Evolutionary conservation across 345 rosid species (phyloP), one percentile per base, ranked within the genome.

Genomic region (Lumnitzera littorea): DNA sequence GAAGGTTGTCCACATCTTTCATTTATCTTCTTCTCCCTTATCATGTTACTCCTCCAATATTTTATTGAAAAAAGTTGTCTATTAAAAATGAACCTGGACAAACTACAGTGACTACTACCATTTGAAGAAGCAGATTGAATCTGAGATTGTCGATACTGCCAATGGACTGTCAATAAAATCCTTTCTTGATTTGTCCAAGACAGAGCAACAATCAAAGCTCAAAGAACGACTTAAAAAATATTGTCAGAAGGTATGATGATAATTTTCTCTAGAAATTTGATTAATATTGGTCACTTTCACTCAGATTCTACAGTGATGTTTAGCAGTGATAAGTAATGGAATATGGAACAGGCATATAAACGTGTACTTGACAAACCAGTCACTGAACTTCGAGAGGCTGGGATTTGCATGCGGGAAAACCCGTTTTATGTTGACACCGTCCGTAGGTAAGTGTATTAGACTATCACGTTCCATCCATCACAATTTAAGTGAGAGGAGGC

Each of bases 391-490:
- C 88, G 91, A 71, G 98, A 92, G 71, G 98, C 98, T 66, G 98
- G 96, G 69, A 87, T 92, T 62, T 92, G 98, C 85, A 92, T 92
- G 98, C 83, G 97, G 47, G 98, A 92, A 78, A 92, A 92, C 66
- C 74, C 98, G 43, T 89, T 92, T 69, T 92, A 89, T 67, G 87
- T 85, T 57, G 98, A 92, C 66, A 92, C 98, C 62, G 98, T 92
- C 67, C 87, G 98, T 64, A 91, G 96, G 98, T 87, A 48, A 54
- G 74, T 58, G 50, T 55, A 50, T 52, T 57, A 62, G 12, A 48
- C 56, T 62, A 65, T 49, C 56, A 24, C 61, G 15, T 58, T 12
- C 15, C 25, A 12, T 36, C 5, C 43, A 13, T 49, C 20, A 51
- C 29, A n/a, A 2, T 14, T 31, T n/a, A 12, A 62, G 12, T 27